Evolutionary conservation across 2,329 filamentous ascomycete species (phyloP).

Genomic region (Aspergillus intermedius): DNA sequence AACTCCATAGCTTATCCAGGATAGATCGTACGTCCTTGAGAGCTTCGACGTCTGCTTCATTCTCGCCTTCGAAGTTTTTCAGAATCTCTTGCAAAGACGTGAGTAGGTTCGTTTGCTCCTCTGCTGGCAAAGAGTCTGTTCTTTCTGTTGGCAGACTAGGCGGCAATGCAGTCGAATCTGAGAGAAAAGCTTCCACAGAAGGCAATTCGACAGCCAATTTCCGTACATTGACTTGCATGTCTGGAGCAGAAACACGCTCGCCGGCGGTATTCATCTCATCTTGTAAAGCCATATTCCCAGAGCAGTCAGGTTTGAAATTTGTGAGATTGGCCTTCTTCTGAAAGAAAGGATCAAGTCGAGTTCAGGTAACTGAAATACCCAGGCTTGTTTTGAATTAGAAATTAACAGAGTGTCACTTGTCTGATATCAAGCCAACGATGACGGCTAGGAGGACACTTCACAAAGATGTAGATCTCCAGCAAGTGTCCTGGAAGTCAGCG

Average conservation of each 20-base stretch:
- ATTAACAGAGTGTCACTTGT: too few relatives aligned
- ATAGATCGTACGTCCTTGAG: slow-evolving; percentile 23
- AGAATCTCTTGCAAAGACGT: slow-evolving; percentile 26
- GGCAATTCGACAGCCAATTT: slow-evolving; percentile 15
- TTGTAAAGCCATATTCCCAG: slow-evolving; percentile 10
- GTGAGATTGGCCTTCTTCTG: neutral
- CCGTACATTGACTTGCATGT: neutral
- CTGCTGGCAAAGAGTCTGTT: slow-evolving; percentile 11
- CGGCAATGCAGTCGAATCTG: slow-evolving; percentile 14
- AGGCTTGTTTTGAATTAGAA: too few relatives aligned
- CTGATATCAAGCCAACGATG: too few relatives aligned
- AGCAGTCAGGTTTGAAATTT: neutral
- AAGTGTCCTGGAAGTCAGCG: too few relatives aligned
- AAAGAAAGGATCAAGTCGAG: neutral
- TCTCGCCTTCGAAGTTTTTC: slow-evolving; percentile 15
- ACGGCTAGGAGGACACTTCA: too few relatives aligned
- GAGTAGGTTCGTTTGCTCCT: slow-evolving; percentile 31
- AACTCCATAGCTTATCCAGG: slow-evolving; percentile 32
- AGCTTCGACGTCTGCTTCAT: slow-evolving; percentile 14
- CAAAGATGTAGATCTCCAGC: too few relatives aligned
- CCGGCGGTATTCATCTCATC: slow-evolving; percentile 9
- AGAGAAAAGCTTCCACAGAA: slow-evolving; percentile 20
- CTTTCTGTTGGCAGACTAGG: slow-evolving; percentile 14
- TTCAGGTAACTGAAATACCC: neutral
- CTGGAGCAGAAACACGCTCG: slow-evolving; percentile 1